These are phyloP conservation scores for Cetraspora pellucida DNA, from an alignment of 192 early-diverging fungal genomes.

Conservation along the genomic window DNA sequence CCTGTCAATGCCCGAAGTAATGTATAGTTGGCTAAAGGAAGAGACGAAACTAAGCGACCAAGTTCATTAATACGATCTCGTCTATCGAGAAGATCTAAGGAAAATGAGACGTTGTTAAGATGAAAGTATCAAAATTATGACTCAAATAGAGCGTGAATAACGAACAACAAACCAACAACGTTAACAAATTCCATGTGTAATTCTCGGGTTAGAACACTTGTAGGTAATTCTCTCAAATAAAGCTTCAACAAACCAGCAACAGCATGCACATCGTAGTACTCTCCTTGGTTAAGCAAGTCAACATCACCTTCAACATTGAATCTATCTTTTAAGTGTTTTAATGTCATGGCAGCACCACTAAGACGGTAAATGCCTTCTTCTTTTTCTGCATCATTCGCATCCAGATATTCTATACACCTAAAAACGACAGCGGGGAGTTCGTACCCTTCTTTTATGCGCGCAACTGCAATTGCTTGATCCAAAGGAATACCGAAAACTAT, in stretches of 20 bases:
- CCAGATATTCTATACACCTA: conserved; percentile 95
- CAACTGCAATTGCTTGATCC: conserved; percentile 73
- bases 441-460: conserved; percentile 73
- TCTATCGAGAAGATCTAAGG: conserved; percentile 74
- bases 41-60: conserved; percentile 68
- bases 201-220: conserved; percentile 87
- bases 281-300: conserved; percentile 59
- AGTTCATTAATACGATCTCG: conserved; percentile 82
- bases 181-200: conserved; percentile 82
- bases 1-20: conserved; percentile 83
- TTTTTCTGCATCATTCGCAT: conserved; percentile 81
- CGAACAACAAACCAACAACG: conserved; percentile 64
- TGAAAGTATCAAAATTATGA: neutral
- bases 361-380: conserved; percentile 97
- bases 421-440: conserved; percentile 90
- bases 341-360: conserved; percentile 74
- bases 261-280: conserved; percentile 90
- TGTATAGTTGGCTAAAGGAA: conserved; percentile 91
- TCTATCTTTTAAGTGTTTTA: conserved; percentile 74
- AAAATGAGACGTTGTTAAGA: neutral
- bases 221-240: conserved; percentile 87
- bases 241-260: conserved; percentile 91
- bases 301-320: conserved; percentile 87
- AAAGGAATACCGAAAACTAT: conserved; percentile 86
- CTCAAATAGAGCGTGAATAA: neutral